Evolutionary conservation across 148 eudicot genomes (phyloP).

Genomic region (Persicaria maculosa): DNA sequence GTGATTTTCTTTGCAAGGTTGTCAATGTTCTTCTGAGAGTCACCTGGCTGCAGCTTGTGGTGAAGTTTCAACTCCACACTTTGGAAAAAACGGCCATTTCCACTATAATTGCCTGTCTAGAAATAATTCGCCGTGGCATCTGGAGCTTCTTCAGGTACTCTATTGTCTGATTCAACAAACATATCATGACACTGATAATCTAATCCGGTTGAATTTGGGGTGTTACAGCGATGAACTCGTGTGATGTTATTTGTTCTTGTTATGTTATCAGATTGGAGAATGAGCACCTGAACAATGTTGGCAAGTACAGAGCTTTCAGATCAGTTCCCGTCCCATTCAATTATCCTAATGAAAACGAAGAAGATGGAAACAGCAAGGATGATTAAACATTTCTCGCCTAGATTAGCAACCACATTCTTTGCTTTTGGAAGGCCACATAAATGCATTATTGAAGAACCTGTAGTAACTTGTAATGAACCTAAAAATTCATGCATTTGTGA

Average conservation of each 20-base stretch:
- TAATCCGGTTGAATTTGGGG: too few species aligned
- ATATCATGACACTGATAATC: neutral
- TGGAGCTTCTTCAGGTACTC: conserved; percentile 92
- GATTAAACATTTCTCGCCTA: conserved; percentile 19
- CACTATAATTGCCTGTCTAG: conserved; percentile 53
- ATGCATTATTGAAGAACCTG: neutral
- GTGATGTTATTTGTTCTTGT: conserved; percentile 6
- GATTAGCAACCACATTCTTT: neutral
- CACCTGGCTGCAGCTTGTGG: conserved; percentile 71
- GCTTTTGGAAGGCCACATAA: neutral
- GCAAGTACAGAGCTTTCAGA: conserved; percentile 70
- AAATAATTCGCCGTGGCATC: conserved; percentile 77
- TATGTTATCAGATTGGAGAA: conserved; percentile 64
- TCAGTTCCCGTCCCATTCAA: conserved; percentile 75
- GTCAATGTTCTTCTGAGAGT: conserved; percentile 56
- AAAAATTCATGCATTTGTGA: too few species aligned
- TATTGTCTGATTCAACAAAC: neutral
- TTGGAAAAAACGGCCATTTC: conserved; percentile 41
- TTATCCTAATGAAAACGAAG: conserved; percentile 34
- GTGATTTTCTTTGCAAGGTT: conserved; percentile 20
- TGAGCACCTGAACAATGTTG: conserved; percentile 83
- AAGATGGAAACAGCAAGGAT: conserved; percentile 33
- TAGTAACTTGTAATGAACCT: too few species aligned
- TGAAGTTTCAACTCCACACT: conserved; percentile 40
- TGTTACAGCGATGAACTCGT: neutral